phyloP scores from a whole-genome alignment of 2,329 filamentous ascomycete genomes.

The Sporothrix pallida region DNA sequence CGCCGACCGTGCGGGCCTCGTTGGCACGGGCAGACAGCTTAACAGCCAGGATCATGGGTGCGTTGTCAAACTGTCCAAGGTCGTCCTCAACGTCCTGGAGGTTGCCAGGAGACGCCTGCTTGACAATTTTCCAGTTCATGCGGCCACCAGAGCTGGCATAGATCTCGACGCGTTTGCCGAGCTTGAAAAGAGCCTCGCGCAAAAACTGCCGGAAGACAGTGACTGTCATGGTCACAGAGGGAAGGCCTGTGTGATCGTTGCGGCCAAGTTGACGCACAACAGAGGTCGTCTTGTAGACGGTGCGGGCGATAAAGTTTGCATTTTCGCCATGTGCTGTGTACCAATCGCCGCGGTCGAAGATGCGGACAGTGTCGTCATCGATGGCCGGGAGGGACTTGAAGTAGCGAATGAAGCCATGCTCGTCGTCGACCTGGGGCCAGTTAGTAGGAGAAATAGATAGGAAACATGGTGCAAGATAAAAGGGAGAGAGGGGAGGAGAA shows the following conservation, averaged over 20 bases:
- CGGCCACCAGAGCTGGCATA: slow-evolving; percentile 77
- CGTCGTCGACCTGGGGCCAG: slow-evolving; percentile 79
- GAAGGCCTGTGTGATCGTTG: slow-evolving; percentile 80
- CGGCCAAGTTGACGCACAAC: slow-evolving; percentile 89
- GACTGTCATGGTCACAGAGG: slow-evolving; percentile 92
- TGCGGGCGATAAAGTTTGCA: slow-evolving; percentile 81
- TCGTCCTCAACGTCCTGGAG: slow-evolving; percentile 97
- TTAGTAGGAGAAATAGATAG: too few species aligned
- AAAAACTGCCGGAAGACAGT: slow-evolving; percentile 97
- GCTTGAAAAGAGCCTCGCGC: slow-evolving; percentile 87
- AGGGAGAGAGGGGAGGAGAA: slow-evolving; percentile 3
- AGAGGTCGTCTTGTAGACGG: slow-evolving; percentile 96
- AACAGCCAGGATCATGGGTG: slow-evolving; percentile 93
- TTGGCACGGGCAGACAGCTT: slow-evolving; percentile 88
- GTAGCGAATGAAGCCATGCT: slow-evolving; percentile 94
- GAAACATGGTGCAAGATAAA: neutral
- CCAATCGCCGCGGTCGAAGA: slow-evolving; percentile 94
- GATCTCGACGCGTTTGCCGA: slow-evolving; percentile 90
- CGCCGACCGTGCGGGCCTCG: slow-evolving; percentile 85
- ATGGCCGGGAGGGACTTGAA: slow-evolving; percentile 83
- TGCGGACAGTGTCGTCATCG: slow-evolving; percentile 77
- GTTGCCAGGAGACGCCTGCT: slow-evolving; percentile 94
- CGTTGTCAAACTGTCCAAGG: slow-evolving; percentile 80
- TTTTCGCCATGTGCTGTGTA: slow-evolving; percentile 92
- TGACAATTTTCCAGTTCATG: slow-evolving; percentile 89